A percentile compares a stretch with the other conserved stretches of the same genome.
Conservation (phyloP, 305 asterid species). For the Stenogyne calaminthoides region DNA sequence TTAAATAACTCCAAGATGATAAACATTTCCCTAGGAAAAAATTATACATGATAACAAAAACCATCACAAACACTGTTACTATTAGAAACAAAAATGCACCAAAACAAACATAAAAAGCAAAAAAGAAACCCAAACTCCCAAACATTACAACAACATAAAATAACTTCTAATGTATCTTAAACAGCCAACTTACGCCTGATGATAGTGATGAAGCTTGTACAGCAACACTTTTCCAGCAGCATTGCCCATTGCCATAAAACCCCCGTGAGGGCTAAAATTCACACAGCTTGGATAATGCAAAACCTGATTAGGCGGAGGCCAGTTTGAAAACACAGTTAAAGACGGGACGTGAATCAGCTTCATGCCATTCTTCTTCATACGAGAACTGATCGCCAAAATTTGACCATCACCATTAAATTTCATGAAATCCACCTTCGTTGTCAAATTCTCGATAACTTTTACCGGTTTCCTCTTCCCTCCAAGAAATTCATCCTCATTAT, state of each 20-base stretch:
- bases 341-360: constrained; percentile 80
- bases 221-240: constrained; percentile 78
- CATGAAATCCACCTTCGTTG: constrained; percentile 75
- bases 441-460: constrained; percentile 72
- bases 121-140: not conserved
- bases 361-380: constrained; percentile 79
- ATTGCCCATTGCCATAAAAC: constrained; percentile 86
- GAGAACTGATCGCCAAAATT: constrained; percentile 76
- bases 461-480: constrained; percentile 84
- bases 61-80: not conserved
- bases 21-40: too few species aligned
- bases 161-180: not conserved
- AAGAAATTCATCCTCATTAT: constrained; percentile 62
- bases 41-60: too few species aligned
- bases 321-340: constrained; percentile 74
- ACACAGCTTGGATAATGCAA: constrained; percentile 65
- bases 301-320: constrained; percentile 61
- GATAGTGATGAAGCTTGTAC: constrained; percentile 90
- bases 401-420: constrained; percentile 76
- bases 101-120: not conserved
- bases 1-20: too few species aligned
- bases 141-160: constrained; percentile 2
- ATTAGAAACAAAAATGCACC: not conserved
- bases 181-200: constrained; percentile 54
- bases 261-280: constrained; percentile 93